Evolutionary conservation across 306 rosid species (phyloP), one percentile per base, ranked within the genome.

Genomic region (Myrica gale): DNA sequence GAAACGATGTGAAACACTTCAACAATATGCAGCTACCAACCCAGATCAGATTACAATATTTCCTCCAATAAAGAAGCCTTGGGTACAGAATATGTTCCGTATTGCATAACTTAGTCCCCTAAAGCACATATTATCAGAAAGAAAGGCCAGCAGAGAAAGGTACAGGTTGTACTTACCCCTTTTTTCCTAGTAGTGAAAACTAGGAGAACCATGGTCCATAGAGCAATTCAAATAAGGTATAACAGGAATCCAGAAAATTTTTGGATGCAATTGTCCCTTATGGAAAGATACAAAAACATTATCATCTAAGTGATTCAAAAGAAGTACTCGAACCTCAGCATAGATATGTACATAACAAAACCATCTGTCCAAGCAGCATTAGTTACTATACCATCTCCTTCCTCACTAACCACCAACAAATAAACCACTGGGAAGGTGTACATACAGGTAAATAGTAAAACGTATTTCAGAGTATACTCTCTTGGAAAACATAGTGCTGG

Each of bases 401-500:
- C 17, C 17, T 13, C 17, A 51, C 5, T 78, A 79, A 51, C 69
- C 78, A 74, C 77, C 58, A 26, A 37, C 74, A 6, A 5, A 26
- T 61, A 32, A 62, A 51, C 51, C 62, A 47, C 57, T 52, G 53
- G 45, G 23, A 78, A 76, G 67, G 58, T 42, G 61, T 60, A 69
- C 52, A 73, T 63, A 71, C 71, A 66, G 17, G 54, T 66, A 74
- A 20, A 72, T 62, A 19, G 72, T 13, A 79, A 58, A 41, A 71
- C 52, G 46, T 20, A 21, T 21, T 16, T 16, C 44, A 42, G 80
- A 6, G 11, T 43, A 68, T 58, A 76, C 69, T 69, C 54, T 16
- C 56, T 60, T 67, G 37, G 6, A 39, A 42, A 37, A 66, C 6
- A 69, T 50, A 75, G 74, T 52, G 23, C 58, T 12, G 78, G 70